Base-by-base conservation (phyloP, 352 stramenopile species). In the Pythium dissotocum region DNA sequence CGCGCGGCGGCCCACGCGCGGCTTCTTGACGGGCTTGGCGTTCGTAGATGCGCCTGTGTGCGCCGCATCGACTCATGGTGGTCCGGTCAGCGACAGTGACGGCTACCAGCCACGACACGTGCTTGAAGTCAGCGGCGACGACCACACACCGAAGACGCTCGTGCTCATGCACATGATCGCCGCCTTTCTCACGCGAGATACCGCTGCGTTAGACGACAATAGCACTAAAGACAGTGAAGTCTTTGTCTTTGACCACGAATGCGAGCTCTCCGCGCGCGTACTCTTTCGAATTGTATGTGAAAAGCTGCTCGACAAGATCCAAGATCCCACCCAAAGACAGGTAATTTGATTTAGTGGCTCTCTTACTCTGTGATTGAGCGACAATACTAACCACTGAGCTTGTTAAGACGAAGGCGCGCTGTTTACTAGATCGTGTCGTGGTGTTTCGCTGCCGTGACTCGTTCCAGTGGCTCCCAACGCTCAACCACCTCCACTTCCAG, bases 401-500 rank as follows among this genome's bases (percentile, higher is more conserved):
- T 53, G 32, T 12, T 5, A 14, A 68, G 61, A 33, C 54, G 49
- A 16, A 10, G 16, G 70, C 32, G 48, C 76, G 40, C 30, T 55
- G 13, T 28, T 26, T 69, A 4, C 38, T 88, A 48, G 62, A 59
- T 14, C 71, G 77, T 21, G 79, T 89, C 24, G 57, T 79, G 38
- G 69, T 77, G 1, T 89, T 76, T 58, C 69, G 69, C 48, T 92
- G 84, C 57, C 75, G 76, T 21, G 84, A 92, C 70, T 84, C 84
- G 55, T 88, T 88, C 63, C 82, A 92, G 68, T 88, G 81, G 79
- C 79, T 92, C 30, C 82, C 84, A 54, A 90, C 84, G 46, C 71
- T 92, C 24, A 92, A 89, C 61, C 76, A 90, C 28, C 61, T 92
- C 32, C 84, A 92, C 55, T 92, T 87, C 46, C 62, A 84, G 65